Conservation (phyloP, 2,329 filamentous ascomycete genomes). For the Fusarium sulawesiense region DNA sequence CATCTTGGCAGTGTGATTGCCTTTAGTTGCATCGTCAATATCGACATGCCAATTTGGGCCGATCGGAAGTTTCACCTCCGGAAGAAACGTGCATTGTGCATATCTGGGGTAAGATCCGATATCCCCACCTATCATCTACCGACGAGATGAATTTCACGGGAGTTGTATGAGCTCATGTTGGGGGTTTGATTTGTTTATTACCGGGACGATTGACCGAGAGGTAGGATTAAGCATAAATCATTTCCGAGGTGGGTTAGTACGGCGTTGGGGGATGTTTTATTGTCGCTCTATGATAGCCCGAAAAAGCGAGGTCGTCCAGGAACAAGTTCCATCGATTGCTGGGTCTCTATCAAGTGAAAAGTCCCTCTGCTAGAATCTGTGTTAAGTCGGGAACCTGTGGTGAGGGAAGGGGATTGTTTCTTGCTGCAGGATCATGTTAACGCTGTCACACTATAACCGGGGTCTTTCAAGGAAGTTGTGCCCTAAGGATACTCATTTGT, state of each 20-base stretch:
- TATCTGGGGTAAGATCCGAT: background rate
- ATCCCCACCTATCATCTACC: conserved; percentile 25
- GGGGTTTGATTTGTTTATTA: background rate
- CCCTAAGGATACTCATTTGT: too few species aligned
- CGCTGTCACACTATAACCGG: accelerated
- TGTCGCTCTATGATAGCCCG: background rate
- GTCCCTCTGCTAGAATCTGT: too few species aligned
- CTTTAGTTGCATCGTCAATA: background rate
- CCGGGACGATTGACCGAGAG: background rate
- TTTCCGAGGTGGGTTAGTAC: background rate
- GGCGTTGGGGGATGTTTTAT: background rate
- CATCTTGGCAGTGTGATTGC: conserved; percentile 10
- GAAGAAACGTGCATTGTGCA: background rate
- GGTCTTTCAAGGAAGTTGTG: too few species aligned
- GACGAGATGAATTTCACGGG: background rate
- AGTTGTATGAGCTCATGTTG: background rate
- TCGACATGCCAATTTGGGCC: conserved; percentile 12
- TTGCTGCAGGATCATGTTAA: accelerated
- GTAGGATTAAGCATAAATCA: conserved; percentile 1
- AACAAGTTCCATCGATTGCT: too few species aligned
- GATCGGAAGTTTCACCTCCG: conserved; percentile 25
- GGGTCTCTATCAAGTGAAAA: too few species aligned
- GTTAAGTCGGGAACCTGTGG: accelerated
- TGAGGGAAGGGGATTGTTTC: too few species aligned
- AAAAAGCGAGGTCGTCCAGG: background rate